Conservation (phyloP, 108 stramenopile genomes). For the Cyclotella choctawhatcheeana region DNA sequence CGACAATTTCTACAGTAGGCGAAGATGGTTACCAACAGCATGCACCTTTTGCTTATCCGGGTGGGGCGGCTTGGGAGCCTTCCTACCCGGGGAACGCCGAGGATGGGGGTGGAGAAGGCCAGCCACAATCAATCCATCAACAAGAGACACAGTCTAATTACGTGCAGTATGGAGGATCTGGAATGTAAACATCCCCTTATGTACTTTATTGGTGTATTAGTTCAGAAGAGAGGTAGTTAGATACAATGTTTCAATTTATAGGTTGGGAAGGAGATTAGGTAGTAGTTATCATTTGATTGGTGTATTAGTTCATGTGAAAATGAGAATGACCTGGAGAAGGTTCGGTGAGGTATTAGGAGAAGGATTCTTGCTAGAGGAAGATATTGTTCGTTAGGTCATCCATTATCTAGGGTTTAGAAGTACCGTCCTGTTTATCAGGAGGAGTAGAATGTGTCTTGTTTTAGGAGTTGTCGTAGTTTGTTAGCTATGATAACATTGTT, state of each 20-base stretch:
- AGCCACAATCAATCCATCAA: not conserved
- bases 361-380: not conserved
- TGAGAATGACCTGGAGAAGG: too few relatives aligned
- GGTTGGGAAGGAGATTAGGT: not conserved
- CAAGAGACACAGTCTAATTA: not conserved
- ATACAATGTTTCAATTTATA: not conserved
- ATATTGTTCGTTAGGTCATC: not conserved
- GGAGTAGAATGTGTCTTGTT: not conserved
- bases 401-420: not conserved
- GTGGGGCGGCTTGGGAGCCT: constrained; percentile 14
- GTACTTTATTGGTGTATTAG: too few relatives aligned
- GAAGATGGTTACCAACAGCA: not conserved
- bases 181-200: not conserved
- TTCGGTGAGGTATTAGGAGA: not conserved
- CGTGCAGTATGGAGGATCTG: not conserved
- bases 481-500: constrained; percentile 12
- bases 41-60: constrained; percentile 10
- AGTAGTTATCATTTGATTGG: not conserved
- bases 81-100: constrained; percentile 8
- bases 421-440: not conserved
- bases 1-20: not conserved
- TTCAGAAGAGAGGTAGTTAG: not conserved
- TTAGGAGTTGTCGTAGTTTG: constrained; percentile 9
- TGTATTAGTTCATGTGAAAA: not conserved
- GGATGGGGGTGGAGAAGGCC: constrained; percentile 7